Evolutionary conservation across 805 yeast genomes (phyloP).

Genomic region (Priceomyces carsonii): DNA sequence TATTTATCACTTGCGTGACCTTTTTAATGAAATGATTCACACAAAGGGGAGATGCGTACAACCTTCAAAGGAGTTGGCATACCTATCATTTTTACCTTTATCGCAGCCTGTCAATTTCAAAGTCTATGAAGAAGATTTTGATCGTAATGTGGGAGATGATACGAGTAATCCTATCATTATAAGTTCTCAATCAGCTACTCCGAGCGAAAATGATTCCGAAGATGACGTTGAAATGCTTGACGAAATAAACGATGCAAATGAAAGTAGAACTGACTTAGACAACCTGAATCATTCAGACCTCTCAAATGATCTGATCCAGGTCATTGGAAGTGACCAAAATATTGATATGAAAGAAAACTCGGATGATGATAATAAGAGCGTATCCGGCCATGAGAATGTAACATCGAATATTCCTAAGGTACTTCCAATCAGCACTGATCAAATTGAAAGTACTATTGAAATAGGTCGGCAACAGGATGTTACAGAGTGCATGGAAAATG

Average conservation of each 20-base stretch:
- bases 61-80: slow-evolving; percentile 84
- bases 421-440: slow-evolving; percentile 53
- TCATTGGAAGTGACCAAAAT: background rate
- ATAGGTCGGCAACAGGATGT: slow-evolving; percentile 96
- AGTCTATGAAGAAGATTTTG: slow-evolving; percentile 11
- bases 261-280: slow-evolving; percentile 2
- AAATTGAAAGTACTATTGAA: slow-evolving; percentile 72
- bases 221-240: slow-evolving; percentile 10
- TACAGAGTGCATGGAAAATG: slow-evolving; percentile 95
- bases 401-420: too few species aligned
- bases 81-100: slow-evolving; percentile 78
- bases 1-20: slow-evolving; percentile 64
- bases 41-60: slow-evolving; percentile 64
- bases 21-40: slow-evolving; percentile 70
- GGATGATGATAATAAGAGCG: too few species aligned
- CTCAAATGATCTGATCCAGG: slow-evolving; percentile 1
- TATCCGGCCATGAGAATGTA: too few species aligned
- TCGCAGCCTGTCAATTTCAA: slow-evolving; percentile 65
- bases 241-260: slow-evolving; percentile 7
- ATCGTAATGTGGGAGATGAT: slow-evolving; percentile 2
- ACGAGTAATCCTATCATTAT: slow-evolving; percentile 8
- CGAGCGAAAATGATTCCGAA: slow-evolving; percentile 1
- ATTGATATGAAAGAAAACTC: too few species aligned
- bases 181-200: slow-evolving; percentile 7
- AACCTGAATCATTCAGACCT: background rate